Base-by-base conservation (phyloP, 2,329 filamentous ascomycete genomes). In the Pseudogymnoascus sp. region DNA sequence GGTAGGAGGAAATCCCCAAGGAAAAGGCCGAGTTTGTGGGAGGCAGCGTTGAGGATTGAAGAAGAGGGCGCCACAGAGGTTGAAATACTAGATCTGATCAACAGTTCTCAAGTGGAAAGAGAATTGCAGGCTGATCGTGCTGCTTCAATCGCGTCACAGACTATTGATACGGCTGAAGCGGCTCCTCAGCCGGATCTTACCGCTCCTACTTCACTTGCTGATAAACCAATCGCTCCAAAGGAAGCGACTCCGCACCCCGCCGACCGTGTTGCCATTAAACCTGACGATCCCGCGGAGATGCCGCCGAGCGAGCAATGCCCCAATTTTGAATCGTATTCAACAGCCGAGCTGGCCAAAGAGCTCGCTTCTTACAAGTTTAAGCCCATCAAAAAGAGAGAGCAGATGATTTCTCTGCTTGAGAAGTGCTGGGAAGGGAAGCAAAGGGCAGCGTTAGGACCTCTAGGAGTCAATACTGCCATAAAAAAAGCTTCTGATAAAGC, bases 321-420 rank as follows among this genome's bases (percentile, higher is more conserved):
- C 2, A 80, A 82, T 9, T 92, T 82, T 63, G 78, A 81, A 39
- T 73, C 81, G 0, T 86, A 83, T 62, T 86, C 86, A 2, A 86
- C 87, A 63, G 74, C 78, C 7, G 82, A 88, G 62, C 75, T 92
- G 14, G 76, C 83, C 2, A 82, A 79, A 61, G 80, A 87, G 67
- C 75, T 92, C 47, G 75, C 80, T 4, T 77, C 78, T 0, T 91
- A 85, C 68, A 87, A 87, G 0, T 92, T 92, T 73, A 92, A 92
- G 69, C 77, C 86, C 1, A 76, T 92, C 30, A 89, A 86, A 70
- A 83, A 78, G 61, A 80, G 89, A 16, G 78, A 81, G 57, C 83
- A 84, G 7, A 90, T 90, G 86, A 85, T 92, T 63, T 77, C 83
- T 1, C 73, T 91, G 9, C 75, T 92, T 11, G 77, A 88, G 59